Conservation (phyloP, 345 rosid genomes). For the Eucalyptus guilfoylei region DNA sequence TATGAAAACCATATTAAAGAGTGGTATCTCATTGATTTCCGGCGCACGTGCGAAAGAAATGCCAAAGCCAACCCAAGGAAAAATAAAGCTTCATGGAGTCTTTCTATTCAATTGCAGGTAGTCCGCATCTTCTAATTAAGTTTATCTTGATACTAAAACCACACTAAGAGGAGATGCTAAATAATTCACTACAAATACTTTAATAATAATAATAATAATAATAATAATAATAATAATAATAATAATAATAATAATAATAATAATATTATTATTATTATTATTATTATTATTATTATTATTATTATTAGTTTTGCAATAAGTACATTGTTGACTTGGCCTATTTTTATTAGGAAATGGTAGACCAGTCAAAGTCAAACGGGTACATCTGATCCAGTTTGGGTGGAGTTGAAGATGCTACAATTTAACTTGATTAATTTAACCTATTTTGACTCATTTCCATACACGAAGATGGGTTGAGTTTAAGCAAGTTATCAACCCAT, state of each 20-base stretch:
- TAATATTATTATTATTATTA: too few species aligned
- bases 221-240: too few species aligned
- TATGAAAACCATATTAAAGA: not conserved
- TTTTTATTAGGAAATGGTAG: not conserved
- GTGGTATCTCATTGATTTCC: not conserved
- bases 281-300: too few species aligned
- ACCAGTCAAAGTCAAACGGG: rapidly evolving
- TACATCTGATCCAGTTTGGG: rapidly evolving
- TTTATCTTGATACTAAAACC: not conserved
- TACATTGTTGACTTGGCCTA: not conserved
- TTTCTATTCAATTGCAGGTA: not conserved
- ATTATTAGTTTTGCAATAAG: too few species aligned
- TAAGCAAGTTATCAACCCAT: too few species aligned
- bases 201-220: too few species aligned
- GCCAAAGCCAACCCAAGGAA: not conserved
- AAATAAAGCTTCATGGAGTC: not conserved
- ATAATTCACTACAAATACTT: not conserved
- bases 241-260: too few species aligned
- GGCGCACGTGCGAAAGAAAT: not conserved
- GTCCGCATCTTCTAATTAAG: not conserved
- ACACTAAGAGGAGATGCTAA: not conserved
- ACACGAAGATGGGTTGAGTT: too few species aligned
- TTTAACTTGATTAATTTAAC: too few species aligned
- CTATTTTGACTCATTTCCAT: rapidly evolving
- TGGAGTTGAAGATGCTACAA: too few species aligned